Evolutionary conservation across 331 rosid species (phyloP), one percentile per base, ranked within the genome.

Genomic region (Malus hybrid): DNA sequence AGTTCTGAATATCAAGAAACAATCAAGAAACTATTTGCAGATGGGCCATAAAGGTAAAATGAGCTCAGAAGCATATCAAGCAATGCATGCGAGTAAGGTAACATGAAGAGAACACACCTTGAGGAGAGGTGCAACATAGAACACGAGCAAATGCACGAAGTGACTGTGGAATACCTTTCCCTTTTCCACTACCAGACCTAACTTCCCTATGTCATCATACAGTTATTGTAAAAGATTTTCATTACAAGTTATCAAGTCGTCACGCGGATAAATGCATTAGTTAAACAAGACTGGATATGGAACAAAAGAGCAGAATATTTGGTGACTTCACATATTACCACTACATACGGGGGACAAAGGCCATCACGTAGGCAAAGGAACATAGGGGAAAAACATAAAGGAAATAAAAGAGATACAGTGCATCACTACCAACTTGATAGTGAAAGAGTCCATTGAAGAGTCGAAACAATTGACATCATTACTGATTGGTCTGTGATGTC

Each of bases 101-200:
- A 74, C 46, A 63, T 28, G 52, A 42, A 52, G 50, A 42, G 46
- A 57, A 48, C 71, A 87, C 93, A 89, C 97, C 97, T 28, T 86
- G 88, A 70, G 75, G 72, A 39, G 79, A 74, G 76, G 80, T 50
- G 79, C 96, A 90, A 74, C 93, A 55, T 46, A 85, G 78, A 82
- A 89, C 82, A 62, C 95, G 96, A 70, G 85, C 93, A 86, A 87
- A 79, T 46, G 98, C 96, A 62, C 93, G 90, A 75, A 90, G 88
- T 70, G 98, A 89, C 68, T 89, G 95, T 3, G 95, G 95, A 81
- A 93, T 74, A 66, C 98, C 96, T 83, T 81, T 87, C 84, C 91
- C 91, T 67, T 85, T 93, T 71, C 86, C 86, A 24, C 62, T 65
- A 76, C 83, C 80, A 20, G 86, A 82, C 68, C 66, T 81, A 76